Evolutionary conservation across 495 filamentous ascomycete genomes (phyloP).

Genomic region (Hypoxylon fuscum): DNA sequence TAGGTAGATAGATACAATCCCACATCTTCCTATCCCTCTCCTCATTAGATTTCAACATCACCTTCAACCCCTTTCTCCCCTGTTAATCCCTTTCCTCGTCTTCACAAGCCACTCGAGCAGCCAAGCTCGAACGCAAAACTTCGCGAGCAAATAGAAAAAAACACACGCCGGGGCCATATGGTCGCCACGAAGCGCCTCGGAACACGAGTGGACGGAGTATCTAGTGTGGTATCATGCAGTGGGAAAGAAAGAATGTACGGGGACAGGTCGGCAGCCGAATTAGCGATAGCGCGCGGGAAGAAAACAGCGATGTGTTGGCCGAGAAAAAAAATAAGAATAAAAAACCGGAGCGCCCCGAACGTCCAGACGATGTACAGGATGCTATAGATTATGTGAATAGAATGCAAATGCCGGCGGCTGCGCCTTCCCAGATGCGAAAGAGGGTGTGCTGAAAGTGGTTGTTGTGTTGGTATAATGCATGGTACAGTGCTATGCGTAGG

Average conservation of each 20-base stretch:
- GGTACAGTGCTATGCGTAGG: slow-evolving; percentile 6
- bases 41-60: slow-evolving; percentile 1
- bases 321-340: slow-evolving; percentile 17
- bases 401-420: slow-evolving; percentile 37
- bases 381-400: slow-evolving; percentile 31
- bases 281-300: not conserved
- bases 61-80: not conserved
- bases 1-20: slow-evolving; percentile 26
- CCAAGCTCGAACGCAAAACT: slow-evolving; percentile 5
- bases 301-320: slow-evolving; percentile 9
- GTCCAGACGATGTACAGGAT: slow-evolving; percentile 37
- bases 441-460: slow-evolving; percentile 28
- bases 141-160: slow-evolving; percentile 3
- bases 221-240: slow-evolving; percentile 40
- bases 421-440: slow-evolving; percentile 39
- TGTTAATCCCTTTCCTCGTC: not conserved
- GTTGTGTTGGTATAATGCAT: slow-evolving; percentile 19
- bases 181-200: slow-evolving; percentile 7
- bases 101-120: slow-evolving; percentile 5
- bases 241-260: slow-evolving; percentile 13
- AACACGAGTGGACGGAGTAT: slow-evolving; percentile 3
- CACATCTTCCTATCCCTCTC: not conserved
- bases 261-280: slow-evolving; percentile 22
- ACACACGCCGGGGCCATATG: slow-evolving; percentile 17
- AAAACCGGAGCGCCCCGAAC: slow-evolving; percentile 22